Conservation (phyloP, 768 basidiomycete genomes). For the Pleurotus giganteus region DNA sequence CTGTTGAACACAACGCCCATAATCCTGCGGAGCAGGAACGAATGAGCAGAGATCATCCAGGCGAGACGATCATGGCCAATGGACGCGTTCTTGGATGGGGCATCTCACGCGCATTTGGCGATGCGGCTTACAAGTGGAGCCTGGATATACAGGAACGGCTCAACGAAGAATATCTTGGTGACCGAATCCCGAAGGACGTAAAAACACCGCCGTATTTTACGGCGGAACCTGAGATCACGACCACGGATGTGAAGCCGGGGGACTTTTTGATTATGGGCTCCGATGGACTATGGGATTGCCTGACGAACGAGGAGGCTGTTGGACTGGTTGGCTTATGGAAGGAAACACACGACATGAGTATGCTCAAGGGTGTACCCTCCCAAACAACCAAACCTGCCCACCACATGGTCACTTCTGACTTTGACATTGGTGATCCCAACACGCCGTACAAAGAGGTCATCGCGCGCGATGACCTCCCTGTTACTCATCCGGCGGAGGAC, state of each 20-base stretch:
- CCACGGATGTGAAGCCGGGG: constrained; percentile 37
- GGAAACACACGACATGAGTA: not conserved
- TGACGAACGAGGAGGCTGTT: constrained; percentile 54
- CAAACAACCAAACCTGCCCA: not conserved
- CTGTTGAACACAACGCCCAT: constrained; percentile 36
- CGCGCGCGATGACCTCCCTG: constrained; percentile 26
- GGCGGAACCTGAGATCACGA: constrained; percentile 51
- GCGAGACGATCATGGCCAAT: constrained; percentile 33
- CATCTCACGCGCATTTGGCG: constrained; percentile 43
- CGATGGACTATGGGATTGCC: constrained; percentile 54
- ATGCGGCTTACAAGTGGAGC: constrained; percentile 44
- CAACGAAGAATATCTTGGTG: constrained; percentile 30
- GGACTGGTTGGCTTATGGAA: constrained; percentile 43
- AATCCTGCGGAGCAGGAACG: constrained; percentile 38
- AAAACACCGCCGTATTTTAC: constrained; percentile 56
- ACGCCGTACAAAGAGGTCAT: constrained; percentile 3
- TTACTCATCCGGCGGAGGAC: constrained; percentile 22
- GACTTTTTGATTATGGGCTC: constrained; percentile 56
- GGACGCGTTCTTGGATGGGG: constrained; percentile 39
- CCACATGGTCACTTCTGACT: constrained; percentile 3
- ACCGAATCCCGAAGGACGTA: constrained; percentile 25
- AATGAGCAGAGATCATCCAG: constrained; percentile 35
- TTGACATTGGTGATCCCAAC: not conserved
- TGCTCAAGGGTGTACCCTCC: not conserved
- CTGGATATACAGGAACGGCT: constrained; percentile 33